Evolutionary conservation across 495 filamentous ascomycete species (phyloP), one percentile per base, ranked within the genome.

Genomic region (Bryoglossum gracile): DNA sequence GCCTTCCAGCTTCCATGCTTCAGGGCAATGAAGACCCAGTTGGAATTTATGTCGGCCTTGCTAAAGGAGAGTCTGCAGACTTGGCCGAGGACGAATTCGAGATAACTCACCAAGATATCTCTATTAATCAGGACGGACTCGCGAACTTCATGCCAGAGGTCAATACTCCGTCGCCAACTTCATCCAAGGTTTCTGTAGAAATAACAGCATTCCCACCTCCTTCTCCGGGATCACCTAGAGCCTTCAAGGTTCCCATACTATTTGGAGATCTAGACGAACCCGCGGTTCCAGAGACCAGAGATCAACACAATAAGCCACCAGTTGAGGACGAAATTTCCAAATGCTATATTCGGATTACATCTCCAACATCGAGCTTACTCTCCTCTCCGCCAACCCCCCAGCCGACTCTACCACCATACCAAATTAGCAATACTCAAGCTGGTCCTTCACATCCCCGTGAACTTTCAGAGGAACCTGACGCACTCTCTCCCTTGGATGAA

Each of bases 271-370:
- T 3, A 14, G 11, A 41, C 10, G 22, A n/a, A 18, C 18, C 24
- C 9, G 38, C 11, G 37, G 10, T 13, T n/a, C 24, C 19, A n/a
- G n/a, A n/a, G n/a, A n/a, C n/a, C n/a, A n/a, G n/a, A n/a, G n/a
- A n/a, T n/a, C n/a, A n/a, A n/a, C n/a, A n/a, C n/a, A n/a, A 26
- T 37, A n/a, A 4, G 22, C 1, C 16, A 13, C 18, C 11, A 3
- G 18, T 11, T 21, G 36, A 25, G 13, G 58, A 61, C 24, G 54
- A 55, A 8, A 57, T 61, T 38, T 61, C 58, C 5, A 46, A 11
- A 32, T 53, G 43, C 17, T 61, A 57, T 51, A 51, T 55, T 21
- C 47, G 28, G 11, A 48, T 61, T 26, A 56, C 58, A 14, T 57
- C 58, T 9, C 48, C 48, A 26, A 25, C 16, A 13, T 51, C 47